Conservation (phyloP, 305 asterid species). For the Lippia alba region DNA sequence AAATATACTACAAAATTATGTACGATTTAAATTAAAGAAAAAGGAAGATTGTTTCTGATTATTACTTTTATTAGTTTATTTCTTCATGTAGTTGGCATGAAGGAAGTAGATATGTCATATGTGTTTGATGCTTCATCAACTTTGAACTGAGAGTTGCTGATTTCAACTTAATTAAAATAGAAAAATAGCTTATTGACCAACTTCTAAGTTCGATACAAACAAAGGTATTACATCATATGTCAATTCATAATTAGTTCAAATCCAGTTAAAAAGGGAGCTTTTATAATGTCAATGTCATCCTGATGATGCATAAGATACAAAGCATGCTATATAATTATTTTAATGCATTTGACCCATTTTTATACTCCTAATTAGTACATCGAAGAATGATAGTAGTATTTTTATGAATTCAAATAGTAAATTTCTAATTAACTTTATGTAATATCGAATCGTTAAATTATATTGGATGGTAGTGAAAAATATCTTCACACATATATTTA, state of each 20-base stretch:
- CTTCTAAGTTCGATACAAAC: constrained; percentile 9
- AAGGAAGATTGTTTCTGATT: too few relatives aligned
- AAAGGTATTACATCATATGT: constrained; percentile 15
- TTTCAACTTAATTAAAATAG: background rate
- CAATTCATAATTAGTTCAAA: constrained; percentile 19
- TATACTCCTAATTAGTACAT: too few relatives aligned
- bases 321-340: background rate
- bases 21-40: too few relatives aligned
- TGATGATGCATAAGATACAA: constrained; percentile 2
- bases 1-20: too few relatives aligned
- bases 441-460: too few relatives aligned
- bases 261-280: constrained; percentile 20
- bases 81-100: background rate
- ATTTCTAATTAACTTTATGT: too few relatives aligned
- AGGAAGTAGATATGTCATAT: background rate
- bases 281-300: constrained; percentile 19
- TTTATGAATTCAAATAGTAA: too few relatives aligned
- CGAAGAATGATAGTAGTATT: too few relatives aligned
- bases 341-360: too few relatives aligned
- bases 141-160: background rate
- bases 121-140: background rate
- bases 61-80: too few relatives aligned
- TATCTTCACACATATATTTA: too few relatives aligned
- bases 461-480: too few relatives aligned
- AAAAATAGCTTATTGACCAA: constrained; percentile 13